Percentiles rank a stretch among this genome's conserved stretches.
Conservation (phyloP, 139 green algal species). For the Picocystis salinarum region DNA sequence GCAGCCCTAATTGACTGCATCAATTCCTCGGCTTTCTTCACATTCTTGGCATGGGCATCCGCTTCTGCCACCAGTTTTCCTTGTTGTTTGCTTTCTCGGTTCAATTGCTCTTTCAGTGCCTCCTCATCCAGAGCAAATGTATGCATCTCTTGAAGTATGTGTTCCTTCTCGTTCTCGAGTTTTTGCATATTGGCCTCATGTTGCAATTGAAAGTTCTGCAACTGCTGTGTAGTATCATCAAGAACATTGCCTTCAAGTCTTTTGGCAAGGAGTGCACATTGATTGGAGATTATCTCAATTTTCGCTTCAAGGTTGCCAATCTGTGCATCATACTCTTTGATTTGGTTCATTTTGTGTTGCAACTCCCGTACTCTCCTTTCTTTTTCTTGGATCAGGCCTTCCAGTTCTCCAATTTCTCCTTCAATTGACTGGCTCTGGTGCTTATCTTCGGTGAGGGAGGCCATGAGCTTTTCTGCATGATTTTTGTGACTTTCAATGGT, state of each 20-base stretch:
- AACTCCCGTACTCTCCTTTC: background rate
- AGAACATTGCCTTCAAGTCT: background rate
- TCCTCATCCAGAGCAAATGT: constrained; percentile 10
- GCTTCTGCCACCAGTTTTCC: constrained; percentile 32
- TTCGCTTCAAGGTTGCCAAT: background rate
- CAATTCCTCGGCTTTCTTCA: constrained; percentile 28
- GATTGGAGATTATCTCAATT: background rate
- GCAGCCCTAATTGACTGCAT: too few relatives aligned
- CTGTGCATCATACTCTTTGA: background rate
- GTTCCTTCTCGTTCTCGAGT: constrained; percentile 10
- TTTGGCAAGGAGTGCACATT: constrained; percentile 1
- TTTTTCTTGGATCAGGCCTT: background rate
- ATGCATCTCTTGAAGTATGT: constrained; percentile 12
- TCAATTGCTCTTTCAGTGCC: constrained; percentile 19
- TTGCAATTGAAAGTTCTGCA: too few relatives aligned
- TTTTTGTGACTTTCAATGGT: too few relatives aligned
- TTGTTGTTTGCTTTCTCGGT: constrained; percentile 9
- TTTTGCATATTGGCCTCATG: too few relatives aligned
- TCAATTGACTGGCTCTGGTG: background rate
- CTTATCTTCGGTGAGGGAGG: too few relatives aligned
- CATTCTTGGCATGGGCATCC: constrained; percentile 20
- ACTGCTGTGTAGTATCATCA: too few relatives aligned
- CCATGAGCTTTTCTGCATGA: background rate
- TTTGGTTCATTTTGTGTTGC: background rate
- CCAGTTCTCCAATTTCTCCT: background rate